Evolutionary conservation across 164 flowering plant species (phyloP), one percentile per base, ranked within the genome.

Genomic region (Vitis rotundifolia): DNA sequence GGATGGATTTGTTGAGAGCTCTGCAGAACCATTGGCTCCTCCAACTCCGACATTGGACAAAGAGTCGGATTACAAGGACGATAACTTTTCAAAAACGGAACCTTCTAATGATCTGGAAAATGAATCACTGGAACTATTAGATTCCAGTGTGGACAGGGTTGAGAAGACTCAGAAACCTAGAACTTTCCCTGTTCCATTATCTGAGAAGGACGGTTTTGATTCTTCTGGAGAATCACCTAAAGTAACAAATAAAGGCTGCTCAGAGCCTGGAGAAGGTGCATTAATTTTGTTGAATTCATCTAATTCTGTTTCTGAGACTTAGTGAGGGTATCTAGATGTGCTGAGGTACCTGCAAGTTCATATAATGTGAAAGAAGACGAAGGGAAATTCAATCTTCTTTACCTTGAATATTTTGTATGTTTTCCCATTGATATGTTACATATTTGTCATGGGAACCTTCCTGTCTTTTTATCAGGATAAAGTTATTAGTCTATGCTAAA

Each of bases 1-100:
- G 0, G 94, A 88, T 76, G 97, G 97, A 3, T 92, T 92, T 72
- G 89, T 92, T 13, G 93, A 89, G 59, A 79, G 89, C 78, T 64
- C 92, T 7, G 63, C 72, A 9, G 92, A 85, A 19, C 72, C 86
- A 16, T 49, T 62, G 37, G 71, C 79, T 26, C 81, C 82, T 50
- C 61, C 61, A 29, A 79, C 85, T 50, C 82, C 86, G 2, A 74
- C 64, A 65, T n/a, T 57, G 13, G 85, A 80, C 7, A 78, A 75
- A 60, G 86, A 87, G 72, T 75, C 79, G 61, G 88, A 80, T 61
- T 80, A 77, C 71, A 80, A 81, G 64, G 82, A 83, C 26, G 72
- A 66, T 53, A 69, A 64, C 37, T 62, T 63, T 8, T 10, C 73
- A 22, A 73, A 76, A 61, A 56, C 53, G 3, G 76, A 77, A 60